These are phyloP conservation scores for Casaregolazyma suthepensis DNA, from an alignment of 1,139 yeast genomes.

Conservation along the genomic window DNA sequence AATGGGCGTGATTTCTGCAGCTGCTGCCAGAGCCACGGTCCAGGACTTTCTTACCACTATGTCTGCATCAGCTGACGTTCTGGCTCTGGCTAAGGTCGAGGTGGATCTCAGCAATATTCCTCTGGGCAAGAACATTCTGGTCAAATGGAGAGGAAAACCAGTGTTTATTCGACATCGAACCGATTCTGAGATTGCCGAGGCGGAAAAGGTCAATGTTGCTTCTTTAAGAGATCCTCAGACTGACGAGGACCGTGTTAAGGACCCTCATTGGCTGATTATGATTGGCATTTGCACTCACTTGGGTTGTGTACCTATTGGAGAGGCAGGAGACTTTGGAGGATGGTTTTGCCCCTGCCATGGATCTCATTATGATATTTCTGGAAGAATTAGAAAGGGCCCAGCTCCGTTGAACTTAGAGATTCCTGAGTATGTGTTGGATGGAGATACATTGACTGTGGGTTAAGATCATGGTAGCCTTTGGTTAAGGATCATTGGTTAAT, in stretches of 20 bases:
- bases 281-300: slow-evolving; percentile 99
- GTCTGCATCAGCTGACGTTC: slow-evolving; percentile 98
- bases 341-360: slow-evolving; percentile 99
- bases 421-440: slow-evolving; percentile 81
- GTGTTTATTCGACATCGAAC: slow-evolving; percentile 99
- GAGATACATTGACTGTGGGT: slow-evolving; percentile 77
- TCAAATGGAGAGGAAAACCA: slow-evolving; percentile 99
- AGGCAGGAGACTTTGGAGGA: slow-evolving; percentile 99
- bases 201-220: slow-evolving; percentile 69
- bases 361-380: slow-evolving; percentile 98
- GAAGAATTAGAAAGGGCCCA: slow-evolving; percentile 99
- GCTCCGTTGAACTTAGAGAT: slow-evolving; percentile 98
- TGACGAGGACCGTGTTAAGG: slow-evolving; percentile 90
- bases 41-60: slow-evolving; percentile 88
- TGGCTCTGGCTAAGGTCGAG: slow-evolving; percentile 99
- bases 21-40: slow-evolving; percentile 96
- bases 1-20: slow-evolving; percentile 87
- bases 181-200: slow-evolving; percentile 86
- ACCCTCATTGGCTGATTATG: slow-evolving; percentile 99
- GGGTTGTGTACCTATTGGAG: slow-evolving; percentile 99
- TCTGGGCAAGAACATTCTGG: slow-evolving; percentile 95
- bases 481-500: not conserved
- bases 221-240: slow-evolving; percentile 88
- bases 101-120: slow-evolving; percentile 93
- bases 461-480: slow-evolving; percentile 27